Evolutionary conservation across 2,329 filamentous ascomycete genomes (phyloP), one percentile per base, ranked within the genome.

Genomic region (Epichloe typhina): DNA sequence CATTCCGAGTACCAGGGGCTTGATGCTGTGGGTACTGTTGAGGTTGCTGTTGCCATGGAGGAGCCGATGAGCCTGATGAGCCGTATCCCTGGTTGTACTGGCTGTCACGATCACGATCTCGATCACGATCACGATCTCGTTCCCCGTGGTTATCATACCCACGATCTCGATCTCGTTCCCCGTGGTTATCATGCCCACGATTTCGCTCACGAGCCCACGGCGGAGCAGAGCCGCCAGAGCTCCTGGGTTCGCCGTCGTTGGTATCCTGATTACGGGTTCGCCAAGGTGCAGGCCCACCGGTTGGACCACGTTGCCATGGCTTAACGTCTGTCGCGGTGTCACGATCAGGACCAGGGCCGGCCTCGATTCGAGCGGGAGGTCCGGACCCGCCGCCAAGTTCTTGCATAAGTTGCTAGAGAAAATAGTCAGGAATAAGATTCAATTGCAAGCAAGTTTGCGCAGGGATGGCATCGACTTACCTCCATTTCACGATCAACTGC

Each of bases 401-500:
- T 79, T 94, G 86, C 89, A 98, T 95, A 64, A 98, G 88, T 82
- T 91, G 85, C 86, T 88, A 58, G 9, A 50, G 41, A 5, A 19
- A 5, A 46, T 42, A 53, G 66, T 83, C 62, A 79, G 71, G 61
- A 64, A 63, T 51, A 26, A 17, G 23, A 43, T 44, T 2, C 42
- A 21, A 41, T 7, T 15, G 5, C 3, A 19, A 36, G 12, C 11
- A 40, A 15, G 1, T 12, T 8, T 11, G 4, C 2, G 35, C 9
- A 19, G 11, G 40, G 19, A 17, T 17, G 3, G n/a, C 19, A 39
- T 11, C 42, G 55, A 69, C 83, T 67, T 76, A 90, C 88, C 79
- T 97, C 90, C 71, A 95, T 93, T 69, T 98, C 93, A 66, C 87
- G 84, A 66, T 95, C 90, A 55, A 91, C 86, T 57, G 84, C 86